Base-by-base conservation (phyloP, 805 yeast genomes). In the Ogataea neopini region DNA sequence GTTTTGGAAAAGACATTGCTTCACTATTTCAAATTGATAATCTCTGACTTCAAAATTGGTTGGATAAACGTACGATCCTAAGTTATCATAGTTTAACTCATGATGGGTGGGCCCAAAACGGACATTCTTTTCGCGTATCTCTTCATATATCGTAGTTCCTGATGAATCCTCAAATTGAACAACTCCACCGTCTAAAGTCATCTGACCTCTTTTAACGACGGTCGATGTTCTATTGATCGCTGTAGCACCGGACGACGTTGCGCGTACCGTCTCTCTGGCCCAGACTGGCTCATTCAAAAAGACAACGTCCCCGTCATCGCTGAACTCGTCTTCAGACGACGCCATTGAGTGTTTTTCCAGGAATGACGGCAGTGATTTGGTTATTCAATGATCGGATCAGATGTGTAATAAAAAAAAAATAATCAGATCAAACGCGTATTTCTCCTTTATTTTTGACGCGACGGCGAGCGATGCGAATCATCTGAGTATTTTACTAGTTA, bases 21-120 rank as follows among this genome's bases (percentile, higher is more conserved):
- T 71, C 2, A 90, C 88, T 46, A 94, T 90, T 54, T 84, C 83
- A 60, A 75, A 82, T 68, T 94, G 99, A 63, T 95, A 94, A 50
- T 89, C 96, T 62, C 99, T 79, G 0, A 85, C 73, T 50, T 87
- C 86, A 53, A 80, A 79, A 59, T 94, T 92, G 1, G 89, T 81
- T 0, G 99, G 99, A 62, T 95, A 94, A 0, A 88, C 69, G 59
- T 83, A 88, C 0, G 80, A 70, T 1, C 55, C 44, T 6, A 82
- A 51, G 7, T 66, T 66, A 3, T 62, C 68, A 2, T 51, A 42
- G 52, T 77, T 66, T 34, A 84, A 58, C 9, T 67, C 68, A 55
- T 83, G 88, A 51, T 79, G 81, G 1, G 81, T 76, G 0, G 77
- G 73, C 6, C 58, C 19, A 46, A 57, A 53, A 4, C 53, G 53